Evolutionary conservation across 208 protist genomes (phyloP).

Genomic region (Phytomonas sp.): DNA sequence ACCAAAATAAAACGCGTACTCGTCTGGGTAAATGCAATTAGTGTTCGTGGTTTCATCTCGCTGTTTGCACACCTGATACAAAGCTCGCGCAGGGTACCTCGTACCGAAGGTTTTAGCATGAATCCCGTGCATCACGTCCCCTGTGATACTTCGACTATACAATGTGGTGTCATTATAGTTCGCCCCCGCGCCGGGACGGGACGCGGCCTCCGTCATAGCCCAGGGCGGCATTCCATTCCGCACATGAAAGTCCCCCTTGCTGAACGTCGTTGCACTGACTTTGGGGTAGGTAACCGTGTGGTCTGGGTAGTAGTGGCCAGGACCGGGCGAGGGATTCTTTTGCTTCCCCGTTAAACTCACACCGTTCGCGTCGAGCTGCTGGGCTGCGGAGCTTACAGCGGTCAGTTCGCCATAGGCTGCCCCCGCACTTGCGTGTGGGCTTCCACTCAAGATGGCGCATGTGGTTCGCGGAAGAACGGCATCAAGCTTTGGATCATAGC

Average conservation of each 20-base stretch:
- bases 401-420: not conserved
- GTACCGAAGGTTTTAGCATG: conserved; percentile 70
- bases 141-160: conserved; percentile 45
- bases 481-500: not conserved
- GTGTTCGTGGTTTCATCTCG: conserved; percentile 67
- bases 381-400: conserved; percentile 27
- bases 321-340: conserved; percentile 40
- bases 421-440: not conserved
- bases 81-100: conserved; percentile 69
- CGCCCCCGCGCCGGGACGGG: conserved; percentile 23
- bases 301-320: conserved; percentile 40
- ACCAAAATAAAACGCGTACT: conserved; percentile 49
- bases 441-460: conserved; percentile 5
- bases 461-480: not conserved
- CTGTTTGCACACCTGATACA: conserved; percentile 55
- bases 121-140: conserved; percentile 17
- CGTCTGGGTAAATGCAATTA: conserved; percentile 71
- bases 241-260: conserved; percentile 64
- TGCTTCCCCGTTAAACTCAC: conserved; percentile 10
- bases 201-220: conserved; percentile 10
- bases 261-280: conserved; percentile 34
- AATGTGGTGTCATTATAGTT: conserved; percentile 47
- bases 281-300: not conserved
- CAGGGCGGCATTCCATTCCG: conserved; percentile 17
- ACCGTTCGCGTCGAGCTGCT: conserved; percentile 24